Conservation (phyloP, 2,329 filamentous ascomycete species). For the Lasiodiplodia sp. region DNA sequence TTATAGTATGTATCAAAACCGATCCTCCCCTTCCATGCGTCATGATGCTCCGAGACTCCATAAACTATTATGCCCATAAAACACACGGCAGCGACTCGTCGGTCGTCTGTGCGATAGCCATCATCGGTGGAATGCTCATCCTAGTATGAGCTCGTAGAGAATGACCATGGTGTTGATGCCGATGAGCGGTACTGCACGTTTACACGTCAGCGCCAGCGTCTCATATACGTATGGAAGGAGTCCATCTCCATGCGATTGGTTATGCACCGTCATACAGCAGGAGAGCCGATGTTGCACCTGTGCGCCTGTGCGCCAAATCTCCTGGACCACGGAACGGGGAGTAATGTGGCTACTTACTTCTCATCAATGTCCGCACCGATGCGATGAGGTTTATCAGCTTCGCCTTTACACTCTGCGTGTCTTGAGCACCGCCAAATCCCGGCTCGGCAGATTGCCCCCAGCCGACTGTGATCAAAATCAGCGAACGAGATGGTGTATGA, state of each 20-base stretch:
- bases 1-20: slow-evolving; percentile 11
- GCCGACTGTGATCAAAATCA: slow-evolving; percentile 66
- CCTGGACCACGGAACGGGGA: background rate
- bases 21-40: slow-evolving; percentile 12
- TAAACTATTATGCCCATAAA: slow-evolving; percentile 5
- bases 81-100: background rate
- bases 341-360: slow-evolving; percentile 68
- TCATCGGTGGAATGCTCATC: slow-evolving; percentile 7
- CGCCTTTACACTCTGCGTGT: slow-evolving; percentile 81
- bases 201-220: background rate
- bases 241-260: background rate
- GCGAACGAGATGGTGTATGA: background rate
- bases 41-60: slow-evolving; percentile 22
- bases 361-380: slow-evolving; percentile 88
- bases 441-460: slow-evolving; percentile 76
- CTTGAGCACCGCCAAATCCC: slow-evolving; percentile 74
- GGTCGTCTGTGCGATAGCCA: background rate
- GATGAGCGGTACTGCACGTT: slow-evolving; percentile 46
- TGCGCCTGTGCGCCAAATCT: background rate
- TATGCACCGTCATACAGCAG: background rate
- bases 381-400: slow-evolving; percentile 90
- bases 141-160: slow-evolving; percentile 41
- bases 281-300: background rate
- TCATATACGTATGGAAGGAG: slow-evolving; percentile 6
- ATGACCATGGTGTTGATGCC: slow-evolving; percentile 50